phyloP scores from a whole-genome alignment of 2,329 filamentous ascomycete genomes.

The Botrytis aclada region DNA sequence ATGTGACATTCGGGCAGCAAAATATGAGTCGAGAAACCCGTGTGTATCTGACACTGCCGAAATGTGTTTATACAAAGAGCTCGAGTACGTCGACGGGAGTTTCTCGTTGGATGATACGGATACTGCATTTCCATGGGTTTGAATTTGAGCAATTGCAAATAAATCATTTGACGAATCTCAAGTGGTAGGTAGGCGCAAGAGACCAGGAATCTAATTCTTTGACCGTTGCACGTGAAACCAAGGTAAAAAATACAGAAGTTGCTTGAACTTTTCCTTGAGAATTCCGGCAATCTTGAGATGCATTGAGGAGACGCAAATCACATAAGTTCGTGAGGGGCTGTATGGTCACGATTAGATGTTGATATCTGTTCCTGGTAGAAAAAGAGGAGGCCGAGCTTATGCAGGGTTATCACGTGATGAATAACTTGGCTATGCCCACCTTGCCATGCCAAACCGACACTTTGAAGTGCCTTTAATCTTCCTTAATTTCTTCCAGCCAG shows the following conservation, averaged over 20 bases:
- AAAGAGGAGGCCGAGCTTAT: background rate
- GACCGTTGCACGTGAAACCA: too few relatives aligned
- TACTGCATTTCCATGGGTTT: background rate
- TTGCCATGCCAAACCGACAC: background rate
- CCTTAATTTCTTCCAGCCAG: background rate
- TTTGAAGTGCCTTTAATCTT: background rate
- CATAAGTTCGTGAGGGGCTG: background rate
- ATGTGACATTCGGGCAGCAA: background rate
- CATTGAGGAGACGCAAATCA: background rate
- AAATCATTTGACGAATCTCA: background rate
- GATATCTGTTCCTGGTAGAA: background rate
- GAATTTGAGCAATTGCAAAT: background rate
- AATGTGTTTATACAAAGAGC: background rate
- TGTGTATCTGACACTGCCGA: background rate
- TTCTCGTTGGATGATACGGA: background rate
- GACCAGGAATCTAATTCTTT: background rate
- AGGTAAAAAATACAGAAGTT: too few relatives aligned
- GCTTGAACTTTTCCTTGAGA: background rate
- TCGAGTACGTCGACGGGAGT: too few relatives aligned
- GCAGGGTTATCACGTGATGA: background rate
- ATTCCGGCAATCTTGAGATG: background rate
- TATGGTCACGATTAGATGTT: background rate
- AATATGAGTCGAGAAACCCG: background rate
- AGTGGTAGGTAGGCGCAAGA: background rate
- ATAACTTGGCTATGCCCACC: background rate